Evolutionary conservation across 345 rosid species (phyloP).

Genomic region (Linum usitatissimum): DNA sequence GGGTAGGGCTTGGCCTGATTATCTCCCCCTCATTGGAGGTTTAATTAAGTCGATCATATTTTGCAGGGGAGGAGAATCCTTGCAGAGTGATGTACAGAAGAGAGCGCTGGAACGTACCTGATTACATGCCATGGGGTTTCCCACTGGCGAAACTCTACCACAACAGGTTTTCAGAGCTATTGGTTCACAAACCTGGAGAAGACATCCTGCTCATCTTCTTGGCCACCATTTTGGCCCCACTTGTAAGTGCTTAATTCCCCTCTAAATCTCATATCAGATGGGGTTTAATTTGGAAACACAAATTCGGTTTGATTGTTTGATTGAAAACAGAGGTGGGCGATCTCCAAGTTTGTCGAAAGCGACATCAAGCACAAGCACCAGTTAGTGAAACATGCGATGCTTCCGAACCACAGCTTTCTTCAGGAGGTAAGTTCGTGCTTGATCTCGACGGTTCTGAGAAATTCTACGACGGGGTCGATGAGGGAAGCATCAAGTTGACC

Average conservation of each 20-base stretch:
- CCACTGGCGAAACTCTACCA: conserved; percentile 24
- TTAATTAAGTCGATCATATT: no score
- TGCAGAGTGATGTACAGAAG: conserved; percentile 30
- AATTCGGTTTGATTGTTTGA: background rate
- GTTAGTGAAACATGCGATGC: conserved; percentile 31
- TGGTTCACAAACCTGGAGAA: conserved; percentile 43
- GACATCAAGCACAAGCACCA: conserved; percentile 20
- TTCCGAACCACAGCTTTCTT: conserved; percentile 28
- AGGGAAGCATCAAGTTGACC: conserved; percentile 33
- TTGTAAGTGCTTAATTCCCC: conserved; percentile 15
- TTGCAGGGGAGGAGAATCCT: conserved; percentile 25
- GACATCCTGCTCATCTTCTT: conserved; percentile 22
- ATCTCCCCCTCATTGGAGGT: no score
- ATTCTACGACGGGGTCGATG: conserved; percentile 28
- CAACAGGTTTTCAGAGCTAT: conserved; percentile 37
- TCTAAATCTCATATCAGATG: no score
- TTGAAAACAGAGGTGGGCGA: conserved; percentile 22
- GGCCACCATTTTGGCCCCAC: conserved; percentile 31
- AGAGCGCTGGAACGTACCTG: conserved; percentile 35
- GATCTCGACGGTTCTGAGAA: conserved; percentile 15
- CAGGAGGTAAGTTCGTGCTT: conserved; percentile 20
- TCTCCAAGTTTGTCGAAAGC: conserved; percentile 29
- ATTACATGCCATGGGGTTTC: conserved; percentile 36
- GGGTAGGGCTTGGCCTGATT: no score
- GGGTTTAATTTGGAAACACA: background rate